Base-by-base conservation (phyloP, 2,329 filamentous ascomycete genomes). In the Stagonosporopsis cucurbitacearum region DNA sequence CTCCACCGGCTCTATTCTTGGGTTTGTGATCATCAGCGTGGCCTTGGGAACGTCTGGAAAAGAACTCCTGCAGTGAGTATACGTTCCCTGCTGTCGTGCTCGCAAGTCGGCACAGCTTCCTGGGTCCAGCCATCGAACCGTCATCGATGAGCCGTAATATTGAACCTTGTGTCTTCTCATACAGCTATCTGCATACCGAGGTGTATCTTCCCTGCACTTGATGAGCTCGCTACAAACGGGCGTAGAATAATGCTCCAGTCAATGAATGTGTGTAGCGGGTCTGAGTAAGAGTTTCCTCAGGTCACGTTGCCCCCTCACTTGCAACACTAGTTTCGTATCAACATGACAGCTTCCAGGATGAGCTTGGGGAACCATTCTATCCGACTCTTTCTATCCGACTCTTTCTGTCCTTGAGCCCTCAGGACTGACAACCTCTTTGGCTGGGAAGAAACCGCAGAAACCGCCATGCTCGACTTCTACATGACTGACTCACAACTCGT, bases 1-100 rank as follows among this genome's bases (percentile, higher is more conserved):
- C 41, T 46, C 52, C 46, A 50, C 53, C 19, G 32, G 23, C 42
- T 47, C 50, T 54, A 43, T 54, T 54, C 50, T 43, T 30, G 50
- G 50, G 44, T 30, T n/a, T 15, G 26, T 17, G 19, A 23, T 23
- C n/a, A 32, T n/a, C 30, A 32, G 13, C 7, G 30, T n/a, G 30
- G 7, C 7, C 4, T n/a, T n/a, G 30, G 13, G 30, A n/a, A 15
- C 30, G 30, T 32, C n/a, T 4, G 7, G 30, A 15, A 32, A n/a
- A 32, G 30, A 32, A 4, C n/a, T 32, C 4, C 30, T 15, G n/a
- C 30, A 15, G 8, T 32, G 3, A 32, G 30, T 5, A 5, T 1
- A 32, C 11, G 9, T 8, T 32, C 30, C 30, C 13, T 32, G 30
- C 13, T 4, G 30, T 32, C 7, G 30, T 32, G 13, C 30, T 32